Conservation (phyloP, 202 grass and related monocot species). For the Schoenoplectus tabernaemontani region DNA sequence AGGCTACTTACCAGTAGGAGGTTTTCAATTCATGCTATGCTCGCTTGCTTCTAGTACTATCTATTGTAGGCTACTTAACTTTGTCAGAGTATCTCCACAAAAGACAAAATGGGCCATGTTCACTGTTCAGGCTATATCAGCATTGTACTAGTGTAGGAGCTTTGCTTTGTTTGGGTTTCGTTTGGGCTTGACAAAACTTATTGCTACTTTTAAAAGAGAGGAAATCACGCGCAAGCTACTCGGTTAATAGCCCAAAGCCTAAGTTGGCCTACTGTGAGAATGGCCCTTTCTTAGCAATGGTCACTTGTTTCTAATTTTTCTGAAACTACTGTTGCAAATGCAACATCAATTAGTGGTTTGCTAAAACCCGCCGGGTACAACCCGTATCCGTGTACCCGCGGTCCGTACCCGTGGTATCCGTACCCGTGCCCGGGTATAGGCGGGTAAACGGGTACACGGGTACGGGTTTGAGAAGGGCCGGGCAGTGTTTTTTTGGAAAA, state of each 20-base stretch:
- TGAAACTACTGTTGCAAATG: neutral
- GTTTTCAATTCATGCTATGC: constrained; percentile 1
- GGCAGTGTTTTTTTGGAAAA: too few relatives aligned
- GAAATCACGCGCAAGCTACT: constrained; percentile 7
- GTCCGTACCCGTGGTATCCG: too few relatives aligned
- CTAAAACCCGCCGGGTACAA: too few relatives aligned
- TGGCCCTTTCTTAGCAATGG: neutral
- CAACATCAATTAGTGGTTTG: too few relatives aligned
- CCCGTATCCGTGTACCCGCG: too few relatives aligned
- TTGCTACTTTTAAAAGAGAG: neutral
- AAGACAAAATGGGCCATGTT: constrained; percentile 10
- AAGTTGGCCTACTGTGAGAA: neutral
- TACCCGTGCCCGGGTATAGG: too few relatives aligned
- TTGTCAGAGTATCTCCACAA: constrained; percentile 7
- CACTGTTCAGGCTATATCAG: neutral
- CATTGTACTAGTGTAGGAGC: neutral
- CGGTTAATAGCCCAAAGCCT: neutral
- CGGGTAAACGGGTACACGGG: too few relatives aligned
- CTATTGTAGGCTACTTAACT: neutral
- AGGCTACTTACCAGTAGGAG: neutral
- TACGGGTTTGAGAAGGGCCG: too few relatives aligned
- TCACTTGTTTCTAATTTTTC: neutral
- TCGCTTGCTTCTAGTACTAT: neutral
- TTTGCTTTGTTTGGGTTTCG: neutral
- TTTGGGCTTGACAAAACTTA: neutral